These are phyloP conservation scores for Neurospora sp. DNA, from an alignment of 2,329 filamentous ascomycete genomes.

Conservation along the genomic window DNA sequence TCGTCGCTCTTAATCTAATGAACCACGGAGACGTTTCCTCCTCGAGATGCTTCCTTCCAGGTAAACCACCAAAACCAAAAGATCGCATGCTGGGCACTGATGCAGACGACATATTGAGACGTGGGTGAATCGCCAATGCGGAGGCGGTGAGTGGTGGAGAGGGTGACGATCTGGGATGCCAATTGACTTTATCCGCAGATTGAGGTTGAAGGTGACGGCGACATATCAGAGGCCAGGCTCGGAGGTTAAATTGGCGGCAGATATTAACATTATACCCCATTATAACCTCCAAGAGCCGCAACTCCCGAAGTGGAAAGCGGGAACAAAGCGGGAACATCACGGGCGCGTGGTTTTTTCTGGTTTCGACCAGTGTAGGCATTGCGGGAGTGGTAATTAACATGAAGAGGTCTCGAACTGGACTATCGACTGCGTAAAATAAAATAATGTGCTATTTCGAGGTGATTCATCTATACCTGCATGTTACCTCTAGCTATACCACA, in stretches of 20 bases:
- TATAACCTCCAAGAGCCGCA: conserved; percentile 16
- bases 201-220: conserved; percentile 7
- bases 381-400: not conserved
- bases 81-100: not conserved
- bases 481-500: not conserved
- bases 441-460: not conserved
- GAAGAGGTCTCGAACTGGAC: not conserved
- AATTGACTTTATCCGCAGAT: conserved; percentile 19
- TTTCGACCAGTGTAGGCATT: not conserved
- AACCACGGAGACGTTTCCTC: conserved; percentile 11
- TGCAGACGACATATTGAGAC: not conserved
- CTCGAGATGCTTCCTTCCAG: conserved; percentile 3
- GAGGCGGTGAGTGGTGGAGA: conserved; percentile 1
- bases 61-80: not conserved
- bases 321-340: not conserved
- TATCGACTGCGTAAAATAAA: not conserved
- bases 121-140: conserved; percentile 6
- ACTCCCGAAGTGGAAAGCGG: conserved; percentile 9
- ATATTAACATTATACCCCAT: conserved; percentile 13
- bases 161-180: conserved; percentile 6
- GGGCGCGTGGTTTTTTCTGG: not conserved
- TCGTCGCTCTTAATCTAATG: conserved; percentile 14
- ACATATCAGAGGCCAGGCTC: conserved; percentile 9
- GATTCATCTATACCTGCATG: not conserved
- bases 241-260: conserved; percentile 16